A percentile compares a stretch with the other conserved stretches of the same genome.
Conservation (phyloP, 1,139 yeast species). For the Lodderomyces metapsilosis region DNA sequence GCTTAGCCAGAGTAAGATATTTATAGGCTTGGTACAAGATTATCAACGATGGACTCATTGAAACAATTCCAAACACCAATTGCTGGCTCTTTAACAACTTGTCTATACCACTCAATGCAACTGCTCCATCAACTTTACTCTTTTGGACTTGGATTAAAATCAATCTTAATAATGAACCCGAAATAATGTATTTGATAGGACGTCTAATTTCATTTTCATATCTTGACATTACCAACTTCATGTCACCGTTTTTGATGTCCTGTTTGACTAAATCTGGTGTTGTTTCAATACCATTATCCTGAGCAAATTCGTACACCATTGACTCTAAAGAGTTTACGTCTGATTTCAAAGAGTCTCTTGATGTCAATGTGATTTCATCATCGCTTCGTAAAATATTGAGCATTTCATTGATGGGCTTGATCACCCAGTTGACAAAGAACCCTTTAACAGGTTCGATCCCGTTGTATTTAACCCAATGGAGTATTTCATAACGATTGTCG, state of each 20-base stretch:
- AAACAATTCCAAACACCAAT: slow-evolving; percentile 85
- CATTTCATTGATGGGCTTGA: slow-evolving; percentile 73
- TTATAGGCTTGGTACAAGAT: slow-evolving; percentile 46
- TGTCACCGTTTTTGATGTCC: slow-evolving; percentile 63
- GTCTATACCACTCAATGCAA: slow-evolving; percentile 89
- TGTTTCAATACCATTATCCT: slow-evolving; percentile 34
- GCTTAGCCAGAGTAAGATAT: slow-evolving; percentile 30
- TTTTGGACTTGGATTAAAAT: slow-evolving; percentile 87
- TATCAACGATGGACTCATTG: slow-evolving; percentile 77
- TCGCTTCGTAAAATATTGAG: slow-evolving; percentile 82
- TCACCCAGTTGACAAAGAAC: slow-evolving; percentile 78
- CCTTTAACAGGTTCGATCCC: slow-evolving; percentile 63
- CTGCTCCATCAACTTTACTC: slow-evolving; percentile 91
- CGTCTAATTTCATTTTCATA: slow-evolving; percentile 74
- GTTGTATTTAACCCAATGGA: slow-evolving; percentile 56
- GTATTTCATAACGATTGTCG: slow-evolving; percentile 51
- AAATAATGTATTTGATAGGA: slow-evolving; percentile 62
- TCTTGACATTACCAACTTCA: slow-evolving; percentile 73
- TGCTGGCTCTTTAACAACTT: slow-evolving; percentile 87
- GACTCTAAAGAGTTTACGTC: slow-evolving; percentile 81
- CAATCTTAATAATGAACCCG: slow-evolving; percentile 74
- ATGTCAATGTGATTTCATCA: slow-evolving; percentile 71
- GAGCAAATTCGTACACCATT: slow-evolving; percentile 78
- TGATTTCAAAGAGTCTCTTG: slow-evolving; percentile 73
- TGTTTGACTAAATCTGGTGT: slow-evolving; percentile 26